Evolutionary conservation across 2,329 filamentous ascomycete species (phyloP).

Genomic region (Niveomyces coronatus): DNA sequence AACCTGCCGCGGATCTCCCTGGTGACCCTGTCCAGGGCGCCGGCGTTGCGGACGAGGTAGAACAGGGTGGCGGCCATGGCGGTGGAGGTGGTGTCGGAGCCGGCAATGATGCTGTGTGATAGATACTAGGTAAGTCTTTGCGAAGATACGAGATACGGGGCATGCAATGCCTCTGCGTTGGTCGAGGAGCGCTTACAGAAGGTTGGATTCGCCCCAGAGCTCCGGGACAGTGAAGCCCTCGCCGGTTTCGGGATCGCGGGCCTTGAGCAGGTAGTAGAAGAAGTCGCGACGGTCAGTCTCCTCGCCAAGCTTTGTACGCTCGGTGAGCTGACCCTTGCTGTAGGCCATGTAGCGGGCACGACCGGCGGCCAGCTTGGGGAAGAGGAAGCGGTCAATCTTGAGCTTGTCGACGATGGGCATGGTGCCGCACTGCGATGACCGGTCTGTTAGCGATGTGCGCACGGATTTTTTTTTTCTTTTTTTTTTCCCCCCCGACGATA

Average conservation of each 20-base stretch:
- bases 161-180: conserved; percentile 3
- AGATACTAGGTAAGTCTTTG: not conserved
- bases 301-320: conserved; percentile 55
- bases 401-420: conserved; percentile 60
- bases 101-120: conserved; percentile 49
- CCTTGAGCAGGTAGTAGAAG: conserved; percentile 65
- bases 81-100: conserved; percentile 62
- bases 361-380: conserved; percentile 54
- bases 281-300: conserved; percentile 62
- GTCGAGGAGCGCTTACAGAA: conserved; percentile 36
- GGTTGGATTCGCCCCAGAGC: conserved; percentile 60
- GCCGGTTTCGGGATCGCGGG: conserved; percentile 61
- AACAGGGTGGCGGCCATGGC: conserved; percentile 54
- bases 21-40: conserved; percentile 35
- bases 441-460: not conserved
- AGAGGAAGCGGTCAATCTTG: conserved; percentile 56
- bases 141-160: too few species aligned
- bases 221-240: conserved; percentile 54
- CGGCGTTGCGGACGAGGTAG: conserved; percentile 46
- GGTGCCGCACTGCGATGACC: conserved; percentile 50
- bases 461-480: not conserved
- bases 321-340: conserved; percentile 54
- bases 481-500: too few species aligned
- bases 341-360: conserved; percentile 63
- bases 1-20: conserved; percentile 45